Base-by-base conservation (phyloP, 2,329 filamentous ascomycete species). In the Epicoccum sorghinum region DNA sequence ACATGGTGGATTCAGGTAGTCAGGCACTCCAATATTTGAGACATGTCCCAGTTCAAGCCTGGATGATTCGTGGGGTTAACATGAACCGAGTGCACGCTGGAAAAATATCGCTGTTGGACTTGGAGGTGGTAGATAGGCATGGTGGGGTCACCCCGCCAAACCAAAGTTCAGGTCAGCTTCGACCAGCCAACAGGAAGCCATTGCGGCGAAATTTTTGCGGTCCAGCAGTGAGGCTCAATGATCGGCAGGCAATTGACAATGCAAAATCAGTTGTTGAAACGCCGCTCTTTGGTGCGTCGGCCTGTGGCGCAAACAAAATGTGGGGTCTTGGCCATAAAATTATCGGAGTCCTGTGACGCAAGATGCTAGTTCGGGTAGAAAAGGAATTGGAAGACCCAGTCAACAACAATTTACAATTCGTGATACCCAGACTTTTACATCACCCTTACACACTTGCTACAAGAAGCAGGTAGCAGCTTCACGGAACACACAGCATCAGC, bases 261-360 rank as follows among this genome's bases (percentile, higher is more conserved):
- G n/a, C 18, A 43, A 47, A 40, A 53, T 53, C 58, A 51, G 57
- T 50, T 45, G 42, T 45, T 36, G 38, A 59, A 53, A 41, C 47
- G 49, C 47, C 46, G 47, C 27, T 57, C 45, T 18, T 18, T 50
- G 47, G 53, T 22, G 46, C 42, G 61, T 52, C 59, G 46, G 53
- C 48, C 25, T 55, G 47, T 60, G 59, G 60, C 58, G 59, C 42
- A 59, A 55, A 55, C 44, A 52, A 35, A 57, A 55, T 65, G 65
- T 67, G 65, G 65, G 65, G 63, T 65, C 60, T 64, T 62, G 63
- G 61, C 55, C 56, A 61, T 62, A 67, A 67, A 60, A 47, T 64
- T 61, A 58, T 61, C 55, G 55, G 46, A 50, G 55, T 58, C 63
- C 64, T 64, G 63, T 67, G 59, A 61, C 57, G 51, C 55, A 52